Base-by-base conservation (phyloP, 345 rosid species). In the Bretschneidera sinensis region DNA sequence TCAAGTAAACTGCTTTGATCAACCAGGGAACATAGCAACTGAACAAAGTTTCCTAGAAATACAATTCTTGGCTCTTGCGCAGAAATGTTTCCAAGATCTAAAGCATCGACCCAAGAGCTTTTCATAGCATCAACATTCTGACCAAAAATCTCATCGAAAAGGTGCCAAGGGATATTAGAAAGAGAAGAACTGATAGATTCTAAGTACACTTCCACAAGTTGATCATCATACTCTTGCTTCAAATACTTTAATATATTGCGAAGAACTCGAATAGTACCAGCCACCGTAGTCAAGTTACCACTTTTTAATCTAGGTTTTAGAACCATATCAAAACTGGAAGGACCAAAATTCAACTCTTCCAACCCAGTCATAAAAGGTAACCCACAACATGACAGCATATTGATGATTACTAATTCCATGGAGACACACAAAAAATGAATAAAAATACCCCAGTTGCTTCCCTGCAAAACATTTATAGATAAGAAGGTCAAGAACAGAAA, bases 11-110 rank as follows among this genome's bases (percentile, higher is more conserved):
- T 43, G 20, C 48, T 55, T 59, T 75, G 84, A 66, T 81, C 89
- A 64, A 81, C 81, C 69, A 83, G 51, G 14, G 98, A 85, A 78
- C 87, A 84, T 15, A 92, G 78, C 21, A 89, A 74, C 78, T 89
- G 94, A 65, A 84, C 60, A 69, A 89, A 80, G 65, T 33, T 78
- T 70, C 92, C 96, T 34, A 85, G 71, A 78, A 87, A 80, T 48
- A 79, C 19, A 59, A 68, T 54, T 53, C 48, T 69, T 16, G 61
- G 70, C 64, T 65, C 79, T 54, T 74, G 59, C 24, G 25, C 58
- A 34, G 54, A 60, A 51, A 51, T 35, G 50, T 67, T 54, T 72
- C 60, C 58, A 0, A 55, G 24, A 62, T 55, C 43, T 61, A 33
- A 71, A 56, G 62, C 47, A 48, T 65, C 65, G 14, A 59, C 31